Conservation (phyloP, 345 rosid species). For the Psidium guajava region DNA sequence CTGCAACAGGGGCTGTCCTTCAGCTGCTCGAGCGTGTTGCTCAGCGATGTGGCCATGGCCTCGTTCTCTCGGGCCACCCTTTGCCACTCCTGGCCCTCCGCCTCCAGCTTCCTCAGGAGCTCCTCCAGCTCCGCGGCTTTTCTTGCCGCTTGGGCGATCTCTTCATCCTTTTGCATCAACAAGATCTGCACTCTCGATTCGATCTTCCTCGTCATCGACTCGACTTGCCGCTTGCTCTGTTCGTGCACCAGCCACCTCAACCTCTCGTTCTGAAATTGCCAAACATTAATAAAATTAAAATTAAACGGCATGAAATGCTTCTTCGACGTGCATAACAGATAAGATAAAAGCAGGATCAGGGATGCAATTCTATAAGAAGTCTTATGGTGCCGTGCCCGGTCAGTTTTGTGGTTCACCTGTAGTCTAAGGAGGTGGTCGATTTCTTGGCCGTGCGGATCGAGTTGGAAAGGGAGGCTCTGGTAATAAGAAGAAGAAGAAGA, state of each 20-base stretch:
- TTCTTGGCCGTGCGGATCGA: conserved; percentile 45
- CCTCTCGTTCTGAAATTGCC: conserved; percentile 35
- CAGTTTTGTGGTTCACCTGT: conserved; percentile 36
- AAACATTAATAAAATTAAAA: neutral
- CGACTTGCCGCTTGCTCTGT: conserved; percentile 44
- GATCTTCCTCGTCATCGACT: conserved; percentile 16
- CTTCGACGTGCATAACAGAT: neutral
- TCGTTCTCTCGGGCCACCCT: conserved; percentile 48
- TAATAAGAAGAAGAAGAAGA: neutral
- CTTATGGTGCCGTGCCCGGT: neutral
- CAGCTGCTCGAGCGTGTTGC: conserved; percentile 36
- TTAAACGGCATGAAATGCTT: neutral
- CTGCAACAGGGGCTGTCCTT: conserved; percentile 12
- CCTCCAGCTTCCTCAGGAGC: conserved; percentile 35
- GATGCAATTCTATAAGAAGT: neutral
- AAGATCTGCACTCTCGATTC: conserved; percentile 27
- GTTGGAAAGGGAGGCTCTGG: conserved; percentile 3
- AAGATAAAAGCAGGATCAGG: neutral
- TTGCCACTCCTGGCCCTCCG: conserved; percentile 56
- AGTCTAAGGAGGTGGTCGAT: conserved; percentile 43
- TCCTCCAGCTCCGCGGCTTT: conserved; percentile 48
- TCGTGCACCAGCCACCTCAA: conserved; percentile 36
- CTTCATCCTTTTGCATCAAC: conserved; percentile 49
- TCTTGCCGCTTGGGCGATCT: conserved; percentile 35
- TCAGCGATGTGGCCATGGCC: conserved; percentile 36